A percentile compares a stretch with the other conserved stretches of the same genome.
phyloP scores from a whole-genome alignment of 139 green algal species.

The Helicosporidium sp. region DNA sequence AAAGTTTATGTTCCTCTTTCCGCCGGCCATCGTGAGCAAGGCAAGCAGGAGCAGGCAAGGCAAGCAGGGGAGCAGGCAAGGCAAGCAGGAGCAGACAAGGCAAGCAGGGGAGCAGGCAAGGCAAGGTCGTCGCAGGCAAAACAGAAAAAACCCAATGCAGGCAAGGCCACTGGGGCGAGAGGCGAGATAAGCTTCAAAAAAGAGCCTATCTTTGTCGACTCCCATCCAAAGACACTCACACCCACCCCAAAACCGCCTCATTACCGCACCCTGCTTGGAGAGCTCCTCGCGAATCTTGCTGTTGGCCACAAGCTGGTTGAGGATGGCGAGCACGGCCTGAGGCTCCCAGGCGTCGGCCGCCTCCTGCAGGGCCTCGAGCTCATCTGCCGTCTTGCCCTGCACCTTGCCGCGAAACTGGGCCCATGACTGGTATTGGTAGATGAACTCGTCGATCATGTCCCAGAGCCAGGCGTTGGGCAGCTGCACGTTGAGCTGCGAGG shows the following conservation, averaged over 20 bases:
- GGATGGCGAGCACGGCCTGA: slow-evolving; percentile 7
- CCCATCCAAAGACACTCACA: too few relatives aligned
- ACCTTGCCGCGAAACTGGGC: slow-evolving; percentile 65
- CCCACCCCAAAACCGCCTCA: too few relatives aligned
- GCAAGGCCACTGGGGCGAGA: too few relatives aligned
- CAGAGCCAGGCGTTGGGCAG: slow-evolving; percentile 93
- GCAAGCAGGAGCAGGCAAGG: too few relatives aligned
- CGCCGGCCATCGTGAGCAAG: too few relatives aligned
- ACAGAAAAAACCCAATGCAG: too few relatives aligned
- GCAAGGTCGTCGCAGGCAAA: too few relatives aligned
- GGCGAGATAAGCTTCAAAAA: too few relatives aligned
- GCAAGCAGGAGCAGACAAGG: background rate
- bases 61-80: background rate
- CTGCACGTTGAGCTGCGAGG: slow-evolving; percentile 91
- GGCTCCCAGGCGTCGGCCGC: slow-evolving; percentile 13
- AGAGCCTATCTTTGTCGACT: too few relatives aligned
- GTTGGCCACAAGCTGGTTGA: slow-evolving; percentile 13
- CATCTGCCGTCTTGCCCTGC: slow-evolving; percentile 42
- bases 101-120: background rate
- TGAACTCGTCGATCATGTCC: slow-evolving; percentile 99
- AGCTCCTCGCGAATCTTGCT: slow-evolving; percentile 15
- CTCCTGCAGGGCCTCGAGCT: slow-evolving; percentile 17
- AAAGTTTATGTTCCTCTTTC: too few relatives aligned
- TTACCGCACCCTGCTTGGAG: slow-evolving; percentile 4
- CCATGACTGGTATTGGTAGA: slow-evolving; percentile 95